phyloP scores from a whole-genome alignment of 495 filamentous ascomycete genomes.

The Neurospora discreta region DNA sequence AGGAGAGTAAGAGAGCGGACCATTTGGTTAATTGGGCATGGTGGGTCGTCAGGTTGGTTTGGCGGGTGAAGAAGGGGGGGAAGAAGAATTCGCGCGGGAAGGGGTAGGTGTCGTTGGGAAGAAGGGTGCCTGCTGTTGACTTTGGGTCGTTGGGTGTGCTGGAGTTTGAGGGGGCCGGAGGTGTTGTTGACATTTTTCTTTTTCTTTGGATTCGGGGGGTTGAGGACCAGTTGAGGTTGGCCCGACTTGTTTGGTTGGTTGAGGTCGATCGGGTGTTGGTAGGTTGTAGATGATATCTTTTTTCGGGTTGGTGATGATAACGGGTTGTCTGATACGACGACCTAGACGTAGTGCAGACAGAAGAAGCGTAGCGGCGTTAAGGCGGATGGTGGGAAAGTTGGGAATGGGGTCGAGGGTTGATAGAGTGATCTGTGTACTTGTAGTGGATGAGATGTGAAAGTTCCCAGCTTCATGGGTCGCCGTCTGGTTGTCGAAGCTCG shows the following conservation, averaged over 20 bases:
- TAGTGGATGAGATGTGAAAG: background rate
- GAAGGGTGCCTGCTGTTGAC: background rate
- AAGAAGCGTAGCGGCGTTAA: background rate
- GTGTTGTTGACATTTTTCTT: background rate
- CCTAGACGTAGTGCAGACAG: no score
- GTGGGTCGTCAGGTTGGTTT: constrained; percentile 66
- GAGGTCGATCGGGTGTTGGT: background rate
- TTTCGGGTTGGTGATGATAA: background rate
- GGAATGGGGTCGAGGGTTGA: background rate
- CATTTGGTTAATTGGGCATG: constrained; percentile 72
- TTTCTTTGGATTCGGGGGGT: background rate
- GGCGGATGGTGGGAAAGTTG: background rate
- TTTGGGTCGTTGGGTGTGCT: background rate
- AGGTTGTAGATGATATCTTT: background rate
- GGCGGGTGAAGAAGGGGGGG: constrained; percentile 68
- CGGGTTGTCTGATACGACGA: background rate
- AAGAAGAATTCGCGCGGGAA: constrained; percentile 50
- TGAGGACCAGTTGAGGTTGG: background rate
- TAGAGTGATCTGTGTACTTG: background rate
- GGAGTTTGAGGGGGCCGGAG: background rate
- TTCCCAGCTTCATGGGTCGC: background rate
- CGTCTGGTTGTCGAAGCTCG: background rate
- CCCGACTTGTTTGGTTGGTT: background rate
- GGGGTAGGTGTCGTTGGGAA: constrained; percentile 17
- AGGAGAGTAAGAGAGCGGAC: constrained; percentile 73